Conservation (phyloP, 805 yeast species). For the Yamadazyma takamatsuzukensis region DNA sequence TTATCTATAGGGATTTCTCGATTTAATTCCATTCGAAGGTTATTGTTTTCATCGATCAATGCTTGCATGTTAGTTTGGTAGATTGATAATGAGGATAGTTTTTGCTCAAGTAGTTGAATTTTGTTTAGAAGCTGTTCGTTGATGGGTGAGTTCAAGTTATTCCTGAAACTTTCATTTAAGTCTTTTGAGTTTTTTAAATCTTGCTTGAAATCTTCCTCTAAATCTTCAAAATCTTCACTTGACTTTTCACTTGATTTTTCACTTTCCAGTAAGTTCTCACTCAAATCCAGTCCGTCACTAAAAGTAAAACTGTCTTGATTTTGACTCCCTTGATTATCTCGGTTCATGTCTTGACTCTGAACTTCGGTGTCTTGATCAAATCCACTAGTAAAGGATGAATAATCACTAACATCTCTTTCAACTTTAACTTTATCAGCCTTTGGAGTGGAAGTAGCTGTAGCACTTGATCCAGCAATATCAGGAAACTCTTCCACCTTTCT, state of each 20-base stretch:
- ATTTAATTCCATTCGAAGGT: constrained; percentile 9
- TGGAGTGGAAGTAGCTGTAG: constrained; percentile 40
- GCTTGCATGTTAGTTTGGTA: constrained; percentile 13
- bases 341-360: too few species aligned
- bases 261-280: too few species aligned
- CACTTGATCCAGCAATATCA: constrained; percentile 1
- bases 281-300: too few species aligned
- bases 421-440: constrained; percentile 20
- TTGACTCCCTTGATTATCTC: too few species aligned
- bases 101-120: too few species aligned
- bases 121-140: constrained; percentile 1
- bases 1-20: constrained; percentile 18
- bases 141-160: constrained; percentile 2
- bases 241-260: too few species aligned
- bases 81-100: too few species aligned
- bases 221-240: too few species aligned
- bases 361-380: constrained; percentile 21
- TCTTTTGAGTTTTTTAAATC: too few species aligned
- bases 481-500: constrained; percentile 5
- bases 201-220: too few species aligned
- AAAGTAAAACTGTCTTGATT: too few species aligned
- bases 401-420: constrained; percentile 14
- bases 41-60: constrained; percentile 13
- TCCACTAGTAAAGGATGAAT: constrained; percentile 32
- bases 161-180: constrained; percentile 8